Percentiles rank a stretch among this genome's conserved stretches.
Evolutionary conservation across 208 protist genomes (phyloP).

Genomic region (Leishmania tropica): DNA sequence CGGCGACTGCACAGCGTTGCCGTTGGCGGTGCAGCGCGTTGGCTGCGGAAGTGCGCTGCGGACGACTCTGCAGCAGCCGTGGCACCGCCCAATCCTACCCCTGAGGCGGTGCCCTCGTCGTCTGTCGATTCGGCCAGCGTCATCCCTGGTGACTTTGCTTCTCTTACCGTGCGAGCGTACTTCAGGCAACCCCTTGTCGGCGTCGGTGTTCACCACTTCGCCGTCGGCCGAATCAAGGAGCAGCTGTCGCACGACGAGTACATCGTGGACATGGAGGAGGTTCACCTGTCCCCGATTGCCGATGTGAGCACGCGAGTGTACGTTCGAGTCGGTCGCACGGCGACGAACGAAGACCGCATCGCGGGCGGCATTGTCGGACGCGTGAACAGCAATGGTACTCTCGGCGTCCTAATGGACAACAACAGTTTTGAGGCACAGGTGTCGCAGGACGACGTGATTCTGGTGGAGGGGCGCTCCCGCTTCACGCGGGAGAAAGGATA

Average conservation of each 20-base stretch:
- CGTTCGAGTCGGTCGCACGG: constrained; percentile 45
- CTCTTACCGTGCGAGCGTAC: constrained; percentile 42
- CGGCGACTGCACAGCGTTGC: not conserved
- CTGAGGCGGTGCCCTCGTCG: not conserved
- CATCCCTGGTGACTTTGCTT: constrained; percentile 16
- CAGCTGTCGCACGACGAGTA: constrained; percentile 66
- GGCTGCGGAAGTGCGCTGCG: not conserved
- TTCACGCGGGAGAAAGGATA: constrained; percentile 42
- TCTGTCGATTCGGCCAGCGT: not conserved
- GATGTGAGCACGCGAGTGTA: constrained; percentile 82
- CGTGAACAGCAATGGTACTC: constrained; percentile 87
- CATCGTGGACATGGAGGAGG: constrained; percentile 69
- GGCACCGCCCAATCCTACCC: not conserved
- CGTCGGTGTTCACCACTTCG: constrained; percentile 70
- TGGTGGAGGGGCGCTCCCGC: constrained; percentile 72
- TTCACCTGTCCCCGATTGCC: constrained; percentile 67
- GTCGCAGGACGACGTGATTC: constrained; percentile 54
- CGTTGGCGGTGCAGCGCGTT: not conserved
- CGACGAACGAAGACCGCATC: constrained; percentile 38
- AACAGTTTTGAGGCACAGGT: constrained; percentile 71
- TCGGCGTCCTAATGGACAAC: constrained; percentile 85
- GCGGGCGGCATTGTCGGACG: constrained; percentile 74
- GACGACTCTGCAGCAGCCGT: not conserved
- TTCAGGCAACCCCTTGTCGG: constrained; percentile 67
- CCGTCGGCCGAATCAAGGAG: constrained; percentile 50